Percentiles rank a stretch among this genome's conserved stretches.
Conservation (phyloP, 2,329 filamentous ascomycete genomes). For the Paecilomyces sp. region DNA sequence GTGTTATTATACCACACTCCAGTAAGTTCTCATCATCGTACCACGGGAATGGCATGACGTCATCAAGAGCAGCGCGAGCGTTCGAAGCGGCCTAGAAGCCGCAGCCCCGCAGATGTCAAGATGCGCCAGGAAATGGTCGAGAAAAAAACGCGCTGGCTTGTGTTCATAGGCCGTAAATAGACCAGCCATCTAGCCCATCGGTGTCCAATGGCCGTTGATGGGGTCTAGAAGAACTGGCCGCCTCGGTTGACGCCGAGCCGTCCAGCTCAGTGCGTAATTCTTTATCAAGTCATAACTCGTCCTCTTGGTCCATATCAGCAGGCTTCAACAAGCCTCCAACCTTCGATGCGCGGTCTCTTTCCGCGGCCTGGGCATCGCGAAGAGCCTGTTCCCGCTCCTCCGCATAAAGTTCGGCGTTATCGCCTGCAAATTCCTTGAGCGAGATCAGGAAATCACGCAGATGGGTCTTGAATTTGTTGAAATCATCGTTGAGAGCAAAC, state of each 20-base stretch:
- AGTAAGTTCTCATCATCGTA: not conserved
- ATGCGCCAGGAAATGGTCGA: conserved; percentile 20
- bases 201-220: conserved; percentile 11
- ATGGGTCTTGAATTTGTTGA: conserved; percentile 91
- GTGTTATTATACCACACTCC: not conserved
- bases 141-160: conserved; percentile 8
- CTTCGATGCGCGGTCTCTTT: conserved; percentile 87
- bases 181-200: conserved; percentile 55
- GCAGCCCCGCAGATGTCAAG: not conserved
- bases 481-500: conserved; percentile 79
- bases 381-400: conserved; percentile 94
- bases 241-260: conserved; percentile 34
- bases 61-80: not conserved
- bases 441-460: conserved; percentile 96
- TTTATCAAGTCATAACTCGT: conserved; percentile 72
- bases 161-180: conserved; percentile 53
- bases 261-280: conserved; percentile 57
- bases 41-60: not conserved
- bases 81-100: not conserved
- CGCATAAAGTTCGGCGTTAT: conserved; percentile 87
- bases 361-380: conserved; percentile 74
- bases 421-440: conserved; percentile 90
- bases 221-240: conserved; percentile 10
- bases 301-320: conserved; percentile 83
- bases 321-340: conserved; percentile 94